phyloP scores from a whole-genome alignment of 495 filamentous ascomycete genomes.

The Aspergillus cavernicola region DNA sequence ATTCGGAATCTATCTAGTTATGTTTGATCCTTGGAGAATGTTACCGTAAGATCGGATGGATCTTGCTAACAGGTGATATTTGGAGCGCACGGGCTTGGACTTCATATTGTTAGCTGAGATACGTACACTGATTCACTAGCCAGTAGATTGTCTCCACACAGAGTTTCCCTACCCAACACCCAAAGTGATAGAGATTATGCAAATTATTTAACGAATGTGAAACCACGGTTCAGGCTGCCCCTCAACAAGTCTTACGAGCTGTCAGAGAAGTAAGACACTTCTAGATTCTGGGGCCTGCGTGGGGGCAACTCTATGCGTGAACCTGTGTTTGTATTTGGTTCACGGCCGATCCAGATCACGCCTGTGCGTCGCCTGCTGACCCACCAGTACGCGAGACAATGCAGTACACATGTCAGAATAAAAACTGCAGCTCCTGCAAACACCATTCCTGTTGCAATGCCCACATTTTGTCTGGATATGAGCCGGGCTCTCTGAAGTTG shows the following conservation, averaged over 20 bases:
- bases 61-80: not conserved
- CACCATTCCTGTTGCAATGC: not conserved
- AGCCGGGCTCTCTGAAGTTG: slow-evolving; percentile 3
- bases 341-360: slow-evolving; percentile 2
- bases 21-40: slow-evolving; percentile 3
- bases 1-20: slow-evolving; percentile 6
- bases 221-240: not conserved
- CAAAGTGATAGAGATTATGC: not conserved
- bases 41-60: not conserved
- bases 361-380: slow-evolving; percentile 1
- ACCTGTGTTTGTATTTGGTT: not conserved
- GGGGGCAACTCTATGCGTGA: slow-evolving; percentile 1
- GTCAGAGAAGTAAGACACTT: slow-evolving; percentile 6
- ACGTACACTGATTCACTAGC: not conserved
- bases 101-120: slow-evolving; percentile 1
- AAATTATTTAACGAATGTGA: not conserved
- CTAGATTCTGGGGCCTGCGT: not conserved
- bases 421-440: slow-evolving; percentile 1
- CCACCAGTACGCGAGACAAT: not conserved
- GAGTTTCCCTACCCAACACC: not conserved
- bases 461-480: not conserved
- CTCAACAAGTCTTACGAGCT: not conserved
- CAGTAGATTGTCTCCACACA: slow-evolving; percentile 2
- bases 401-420: slow-evolving; percentile 2
- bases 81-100: not conserved